Evolutionary conservation across 768 basidiomycete species (phyloP).

Genomic region (Serendipita vermifera): DNA sequence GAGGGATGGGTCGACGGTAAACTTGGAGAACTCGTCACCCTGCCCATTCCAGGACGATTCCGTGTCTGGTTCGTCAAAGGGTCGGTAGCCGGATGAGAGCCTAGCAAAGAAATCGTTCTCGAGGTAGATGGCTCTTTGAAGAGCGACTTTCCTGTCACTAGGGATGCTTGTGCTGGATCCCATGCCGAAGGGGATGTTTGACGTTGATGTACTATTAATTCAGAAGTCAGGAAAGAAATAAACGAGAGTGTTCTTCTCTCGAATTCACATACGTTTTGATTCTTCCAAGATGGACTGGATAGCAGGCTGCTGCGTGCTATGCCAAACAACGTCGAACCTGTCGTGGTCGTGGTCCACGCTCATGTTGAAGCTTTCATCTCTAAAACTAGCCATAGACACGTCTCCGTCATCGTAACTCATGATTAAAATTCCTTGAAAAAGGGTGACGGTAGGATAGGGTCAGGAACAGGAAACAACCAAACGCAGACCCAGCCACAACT

Average conservation of each 20-base stretch:
- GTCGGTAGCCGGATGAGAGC: no score
- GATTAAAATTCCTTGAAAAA: no score
- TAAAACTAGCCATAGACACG: conserved; percentile 2
- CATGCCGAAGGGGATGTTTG: no score
- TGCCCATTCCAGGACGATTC: no score
- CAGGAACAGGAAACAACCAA: neutral
- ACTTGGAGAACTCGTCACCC: no score
- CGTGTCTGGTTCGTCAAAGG: no score
- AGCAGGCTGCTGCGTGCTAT: neutral
- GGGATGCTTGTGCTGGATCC: no score
- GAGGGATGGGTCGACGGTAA: no score
- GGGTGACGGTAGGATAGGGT: neutral
- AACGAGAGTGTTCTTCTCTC: no score
- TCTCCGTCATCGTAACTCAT: conserved; percentile 7
- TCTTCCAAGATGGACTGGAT: neutral
- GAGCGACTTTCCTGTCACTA: neutral
- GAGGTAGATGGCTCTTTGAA: neutral
- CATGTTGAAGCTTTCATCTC: conserved; percentile 3
- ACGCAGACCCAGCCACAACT: neutral
- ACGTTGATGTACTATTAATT: no score
- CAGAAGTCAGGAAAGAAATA: no score
- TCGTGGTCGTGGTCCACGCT: conserved; percentile 6
- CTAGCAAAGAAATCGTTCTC: neutral
- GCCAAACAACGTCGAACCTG: conserved; percentile 2
- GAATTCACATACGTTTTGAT: conserved; percentile 4